These are phyloP conservation scores for Fusarium sp. DNA, from an alignment of 2,329 filamentous ascomycete genomes.

Conservation along the genomic window DNA sequence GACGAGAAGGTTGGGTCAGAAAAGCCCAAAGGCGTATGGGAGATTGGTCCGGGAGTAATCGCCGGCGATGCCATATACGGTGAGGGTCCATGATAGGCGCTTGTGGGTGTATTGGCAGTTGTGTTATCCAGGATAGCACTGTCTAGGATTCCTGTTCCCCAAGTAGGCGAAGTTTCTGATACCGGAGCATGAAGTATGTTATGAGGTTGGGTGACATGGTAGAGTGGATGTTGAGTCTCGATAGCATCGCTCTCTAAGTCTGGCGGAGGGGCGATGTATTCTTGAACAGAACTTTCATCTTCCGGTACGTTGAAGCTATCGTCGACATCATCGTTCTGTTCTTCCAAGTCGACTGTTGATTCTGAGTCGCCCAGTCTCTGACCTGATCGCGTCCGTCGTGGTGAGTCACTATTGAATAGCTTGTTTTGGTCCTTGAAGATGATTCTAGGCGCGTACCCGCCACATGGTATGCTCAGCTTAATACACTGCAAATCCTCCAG, in stretches of 20 bases:
- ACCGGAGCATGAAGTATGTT: background rate
- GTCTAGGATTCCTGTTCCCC: background rate
- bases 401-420: slow-evolving; percentile 1
- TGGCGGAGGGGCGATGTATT: background rate
- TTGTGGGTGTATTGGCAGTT: background rate
- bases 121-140: background rate
- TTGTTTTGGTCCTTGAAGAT: slow-evolving; percentile 34
- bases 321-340: background rate
- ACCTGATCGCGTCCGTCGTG: background rate
- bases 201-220: background rate
- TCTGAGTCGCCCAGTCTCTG: background rate
- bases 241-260: background rate
- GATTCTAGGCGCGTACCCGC: slow-evolving; percentile 25
- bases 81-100: background rate
- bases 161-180: background rate
- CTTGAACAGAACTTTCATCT: background rate
- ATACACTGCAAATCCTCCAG: background rate
- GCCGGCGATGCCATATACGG: background rate
- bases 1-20: background rate
- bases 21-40: background rate
- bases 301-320: background rate
- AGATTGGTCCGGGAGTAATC: background rate
- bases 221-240: background rate
- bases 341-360: fast-evolving
- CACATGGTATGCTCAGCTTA: slow-evolving; percentile 18